Base-by-base conservation (phyloP, 768 basidiomycete species). In the Cyclocybe cylindracea region DNA sequence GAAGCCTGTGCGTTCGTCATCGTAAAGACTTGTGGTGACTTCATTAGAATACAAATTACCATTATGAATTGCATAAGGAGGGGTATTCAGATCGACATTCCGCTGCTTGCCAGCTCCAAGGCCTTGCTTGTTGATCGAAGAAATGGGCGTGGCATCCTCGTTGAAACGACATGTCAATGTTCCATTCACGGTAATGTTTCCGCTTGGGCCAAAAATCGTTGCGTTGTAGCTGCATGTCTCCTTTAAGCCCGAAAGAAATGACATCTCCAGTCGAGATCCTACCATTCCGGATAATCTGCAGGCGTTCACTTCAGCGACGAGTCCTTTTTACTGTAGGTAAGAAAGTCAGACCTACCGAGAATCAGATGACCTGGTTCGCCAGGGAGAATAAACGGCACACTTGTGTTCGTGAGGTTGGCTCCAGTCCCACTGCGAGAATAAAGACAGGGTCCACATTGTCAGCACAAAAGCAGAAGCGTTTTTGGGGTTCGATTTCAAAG, bases 181-280 rank as follows among this genome's bases (percentile, higher is more conserved):
- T 5, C 86, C 86, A 47, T 86, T 84, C 55, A 89, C 76, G 10
- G 85, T 87, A 64, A 90, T 80, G 60, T 90, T 91, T 4, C 88
- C 88, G 55, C 86, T 87, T 0, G 81, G 79, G 10, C 87, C 87
- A 59, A 75, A 88, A 10, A 80, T 60, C 0, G 79, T 76, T 14
- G 76, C 58, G 58, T 89, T 78, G 61, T 90, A 90, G 39, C 87
- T 87, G 47, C 44, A 53, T 39, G 11, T 24, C 45, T 46, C 40
- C 41, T 35, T 51, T 24, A 29, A 32, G 47, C 35, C 39, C 34
- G 40, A 31, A 38, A 36, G 39, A 46, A 56, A 36, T 43, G 53
- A 48, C 43, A 46, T 40, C 34, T 53, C 48, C n/a, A 29, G 50
- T 6, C 34, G 16, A 10, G 14, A 10, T 46, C 69, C 54, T 54